Conservation (phyloP, 805 yeast genomes). For the Wickerhamiella occidentalis region DNA sequence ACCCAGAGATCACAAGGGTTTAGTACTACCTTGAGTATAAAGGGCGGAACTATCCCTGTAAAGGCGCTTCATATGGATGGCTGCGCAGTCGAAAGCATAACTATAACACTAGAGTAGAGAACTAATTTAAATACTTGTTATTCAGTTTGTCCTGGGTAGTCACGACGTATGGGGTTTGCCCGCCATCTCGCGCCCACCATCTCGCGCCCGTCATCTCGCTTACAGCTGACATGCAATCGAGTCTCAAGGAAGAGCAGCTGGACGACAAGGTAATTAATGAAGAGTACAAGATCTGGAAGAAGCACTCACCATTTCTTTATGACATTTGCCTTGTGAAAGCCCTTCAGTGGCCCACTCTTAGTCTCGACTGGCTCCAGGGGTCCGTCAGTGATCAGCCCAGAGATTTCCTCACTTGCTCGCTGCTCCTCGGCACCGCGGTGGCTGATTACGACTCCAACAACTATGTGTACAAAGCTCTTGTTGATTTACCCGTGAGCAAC, state of each 20-base stretch:
- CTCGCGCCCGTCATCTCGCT: no score
- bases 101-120: neutral
- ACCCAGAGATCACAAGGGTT: neutral
- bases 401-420: constrained; percentile 30
- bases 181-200: neutral
- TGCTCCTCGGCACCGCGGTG: constrained; percentile 57
- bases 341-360: constrained; percentile 47
- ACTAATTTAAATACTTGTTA: no score
- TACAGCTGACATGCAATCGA: neutral
- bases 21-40: neutral
- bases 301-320: constrained; percentile 47
- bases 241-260: constrained; percentile 13
- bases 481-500: constrained; percentile 27
- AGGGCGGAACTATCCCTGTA: neutral
- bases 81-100: neutral
- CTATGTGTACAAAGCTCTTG: constrained; percentile 32
- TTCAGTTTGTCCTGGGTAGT: no score
- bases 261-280: constrained; percentile 18
- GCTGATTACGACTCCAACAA: constrained; percentile 38
- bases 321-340: constrained; percentile 44
- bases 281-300: constrained; percentile 52
- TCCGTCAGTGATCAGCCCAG: constrained; percentile 5
- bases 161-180: no score
- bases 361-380: constrained; percentile 50
- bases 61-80: neutral